phyloP scores from a whole-genome alignment of 2,329 filamentous ascomycete genomes.

The Talaromyces sp. region DNA sequence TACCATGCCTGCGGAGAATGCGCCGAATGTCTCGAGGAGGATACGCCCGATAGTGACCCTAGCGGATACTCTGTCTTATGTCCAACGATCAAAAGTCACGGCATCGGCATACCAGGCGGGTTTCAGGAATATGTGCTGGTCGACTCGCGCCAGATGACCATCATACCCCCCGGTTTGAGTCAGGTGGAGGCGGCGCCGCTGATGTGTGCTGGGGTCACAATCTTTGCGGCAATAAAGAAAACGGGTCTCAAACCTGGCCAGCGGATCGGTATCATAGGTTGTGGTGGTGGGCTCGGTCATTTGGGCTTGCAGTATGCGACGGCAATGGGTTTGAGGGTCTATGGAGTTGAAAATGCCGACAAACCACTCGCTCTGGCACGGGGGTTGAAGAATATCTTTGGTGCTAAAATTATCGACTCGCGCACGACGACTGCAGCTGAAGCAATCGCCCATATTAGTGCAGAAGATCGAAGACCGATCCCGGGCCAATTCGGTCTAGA shows the following conservation, averaged over 20 bases:
- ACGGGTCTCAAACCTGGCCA: constrained; percentile 62
- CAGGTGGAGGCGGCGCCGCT: constrained; percentile 33
- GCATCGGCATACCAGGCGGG: constrained; percentile 22
- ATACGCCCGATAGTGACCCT: constrained; percentile 16
- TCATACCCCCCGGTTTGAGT: constrained; percentile 31
- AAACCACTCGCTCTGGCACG: constrained; percentile 28
- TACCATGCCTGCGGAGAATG: constrained; percentile 20
- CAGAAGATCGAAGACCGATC: constrained; percentile 18
- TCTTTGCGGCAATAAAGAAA: constrained; percentile 54
- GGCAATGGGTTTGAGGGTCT: constrained; percentile 61
- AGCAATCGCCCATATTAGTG: constrained; percentile 26
- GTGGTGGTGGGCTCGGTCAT: constrained; percentile 64
- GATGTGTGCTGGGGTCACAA: constrained; percentile 39
- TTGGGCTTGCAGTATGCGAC: constrained; percentile 66
- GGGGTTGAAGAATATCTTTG: constrained; percentile 27
- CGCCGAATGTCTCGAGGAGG: constrained; percentile 22
- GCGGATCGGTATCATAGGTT: constrained; percentile 63
- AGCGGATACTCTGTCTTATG: constrained; percentile 19
- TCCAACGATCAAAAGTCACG: constrained; percentile 14
- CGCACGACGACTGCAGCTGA: constrained; percentile 30
- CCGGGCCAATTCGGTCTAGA: constrained; percentile 44
- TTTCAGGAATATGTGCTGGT: constrained; percentile 26
- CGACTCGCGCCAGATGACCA: constrained; percentile 21
- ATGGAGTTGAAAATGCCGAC: constrained; percentile 28
- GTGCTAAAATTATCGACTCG: constrained; percentile 40